phyloP scores from a whole-genome alignment of 2,329 filamentous ascomycete genomes.

The Chaetothyriales sp. region DNA sequence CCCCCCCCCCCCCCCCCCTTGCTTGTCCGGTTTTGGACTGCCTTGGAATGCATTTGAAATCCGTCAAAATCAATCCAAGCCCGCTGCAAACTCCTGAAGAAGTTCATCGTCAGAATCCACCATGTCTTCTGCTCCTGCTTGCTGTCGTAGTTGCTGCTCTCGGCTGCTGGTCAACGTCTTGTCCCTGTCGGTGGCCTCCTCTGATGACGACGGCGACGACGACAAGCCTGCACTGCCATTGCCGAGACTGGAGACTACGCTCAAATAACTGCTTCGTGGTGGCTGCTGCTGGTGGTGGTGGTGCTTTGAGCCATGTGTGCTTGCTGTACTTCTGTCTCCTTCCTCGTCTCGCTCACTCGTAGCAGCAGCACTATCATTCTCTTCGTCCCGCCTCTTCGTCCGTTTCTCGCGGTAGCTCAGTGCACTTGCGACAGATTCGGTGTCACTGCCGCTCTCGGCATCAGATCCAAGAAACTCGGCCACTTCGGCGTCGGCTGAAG shows the following conservation, averaged over 20 bases:
- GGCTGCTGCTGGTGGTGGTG: too few relatives aligned
- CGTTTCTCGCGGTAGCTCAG: conserved; percentile 8
- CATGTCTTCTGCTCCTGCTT: neutral
- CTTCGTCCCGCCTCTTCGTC: conserved; percentile 38
- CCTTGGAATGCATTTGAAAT: too few relatives aligned
- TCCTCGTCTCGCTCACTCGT: conserved; percentile 17
- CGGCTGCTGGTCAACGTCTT: neutral
- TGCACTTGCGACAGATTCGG: conserved; percentile 15
- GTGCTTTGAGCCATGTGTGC: neutral
- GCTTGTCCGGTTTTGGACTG: too few relatives aligned
- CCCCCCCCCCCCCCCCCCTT: too few relatives aligned
- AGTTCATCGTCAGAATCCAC: neutral
- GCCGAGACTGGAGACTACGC: neutral
- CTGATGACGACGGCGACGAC: too few relatives aligned
- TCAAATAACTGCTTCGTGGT: neutral
- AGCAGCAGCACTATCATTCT: conserved; percentile 35
- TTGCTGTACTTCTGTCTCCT: neutral
- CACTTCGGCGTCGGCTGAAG: conserved; percentile 54
- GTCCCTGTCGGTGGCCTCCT: neutral
- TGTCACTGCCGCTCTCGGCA: conserved; percentile 36
- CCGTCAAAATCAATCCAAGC: neutral
- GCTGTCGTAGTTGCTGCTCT: neutral
- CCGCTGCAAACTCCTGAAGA: neutral
- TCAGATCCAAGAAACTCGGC: conserved; percentile 50
- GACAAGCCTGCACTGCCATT: neutral